Evolutionary conservation across 805 yeast genomes (phyloP).

Genomic region (Saccharomycopsis fibuligera): DNA sequence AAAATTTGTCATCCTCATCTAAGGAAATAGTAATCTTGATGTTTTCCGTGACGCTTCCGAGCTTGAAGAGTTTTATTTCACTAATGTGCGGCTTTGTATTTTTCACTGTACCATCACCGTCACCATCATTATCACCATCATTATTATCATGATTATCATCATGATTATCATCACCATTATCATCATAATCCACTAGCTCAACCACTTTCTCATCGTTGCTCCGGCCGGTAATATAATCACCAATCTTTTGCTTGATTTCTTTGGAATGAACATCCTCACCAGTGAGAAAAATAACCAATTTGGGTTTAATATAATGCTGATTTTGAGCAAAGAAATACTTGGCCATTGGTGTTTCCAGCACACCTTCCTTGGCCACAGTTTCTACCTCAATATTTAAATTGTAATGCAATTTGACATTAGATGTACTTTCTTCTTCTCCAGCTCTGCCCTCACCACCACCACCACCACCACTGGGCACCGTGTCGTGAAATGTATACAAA

Average conservation of each 20-base stretch:
- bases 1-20: slow-evolving; percentile 53
- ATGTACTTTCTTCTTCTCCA: too few relatives aligned
- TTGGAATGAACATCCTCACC: slow-evolving; percentile 2
- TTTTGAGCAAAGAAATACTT: slow-evolving; percentile 14
- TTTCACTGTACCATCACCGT: slow-evolving; percentile 21
- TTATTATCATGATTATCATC: slow-evolving; percentile 13
- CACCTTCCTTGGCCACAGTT: neutral
- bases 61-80: slow-evolving; percentile 23
- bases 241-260: slow-evolving; percentile 1
- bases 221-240: neutral
- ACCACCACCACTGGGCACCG: too few relatives aligned
- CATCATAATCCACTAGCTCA: slow-evolving; percentile 1
- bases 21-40: slow-evolving; percentile 29
- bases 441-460: too few relatives aligned
- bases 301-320: slow-evolving; percentile 13
- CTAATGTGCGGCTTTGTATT: slow-evolving; percentile 15
- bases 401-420: too few relatives aligned
- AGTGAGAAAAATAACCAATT: slow-evolving; percentile 6
- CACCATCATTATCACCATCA: slow-evolving; percentile 11
- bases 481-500: too few relatives aligned
- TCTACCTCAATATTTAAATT: neutral
- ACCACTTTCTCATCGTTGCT: neutral
- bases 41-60: slow-evolving; percentile 21
- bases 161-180: too few relatives aligned
- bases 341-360: slow-evolving; percentile 1